Percentiles rank a stretch among this genome's conserved stretches.
phyloP scores from a whole-genome alignment of 1,284 basidiomycete genomes.

The Inonotus obliquus region DNA sequence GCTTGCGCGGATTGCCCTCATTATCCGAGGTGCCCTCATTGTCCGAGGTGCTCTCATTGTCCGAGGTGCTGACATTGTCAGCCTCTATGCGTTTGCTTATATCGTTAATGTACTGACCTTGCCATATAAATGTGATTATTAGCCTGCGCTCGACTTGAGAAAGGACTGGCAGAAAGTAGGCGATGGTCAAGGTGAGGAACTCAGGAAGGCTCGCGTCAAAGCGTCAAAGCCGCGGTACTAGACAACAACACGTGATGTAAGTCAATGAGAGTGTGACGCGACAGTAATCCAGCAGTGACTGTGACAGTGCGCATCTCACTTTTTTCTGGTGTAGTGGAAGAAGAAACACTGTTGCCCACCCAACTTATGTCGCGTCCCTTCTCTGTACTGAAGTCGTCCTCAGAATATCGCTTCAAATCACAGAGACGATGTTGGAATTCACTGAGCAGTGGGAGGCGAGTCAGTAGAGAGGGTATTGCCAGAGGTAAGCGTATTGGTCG shows the following conservation, averaged over 20 bases:
- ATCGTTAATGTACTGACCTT: not conserved
- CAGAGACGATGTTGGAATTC: not conserved
- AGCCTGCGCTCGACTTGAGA: not conserved
- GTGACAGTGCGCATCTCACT: constrained; percentile 7
- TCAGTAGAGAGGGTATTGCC: not conserved
- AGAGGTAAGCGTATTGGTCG: not conserved
- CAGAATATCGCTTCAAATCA: constrained; percentile 9
- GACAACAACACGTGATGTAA: not conserved
- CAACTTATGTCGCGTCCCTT: constrained; percentile 15
- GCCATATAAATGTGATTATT: not conserved
- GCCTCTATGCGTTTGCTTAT: not conserved
- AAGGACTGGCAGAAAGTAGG: not conserved
- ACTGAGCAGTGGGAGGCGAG: not conserved
- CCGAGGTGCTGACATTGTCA: not conserved
- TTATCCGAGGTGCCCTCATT: not conserved
- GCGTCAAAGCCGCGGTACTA: not conserved
- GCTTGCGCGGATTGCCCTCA: not conserved
- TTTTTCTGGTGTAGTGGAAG: not conserved
- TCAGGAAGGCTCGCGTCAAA: not conserved
- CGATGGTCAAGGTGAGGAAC: not conserved
- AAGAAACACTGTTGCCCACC: not conserved
- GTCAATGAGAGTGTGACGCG: not conserved
- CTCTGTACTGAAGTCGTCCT: constrained; percentile 2
- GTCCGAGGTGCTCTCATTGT: constrained; percentile 8
- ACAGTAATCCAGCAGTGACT: not conserved